A percentile compares a stretch with the other conserved stretches of the same genome.
phyloP scores from a whole-genome alignment of 371 early-diverging fungal species.

The Saksenaea vasiformis region DNA sequence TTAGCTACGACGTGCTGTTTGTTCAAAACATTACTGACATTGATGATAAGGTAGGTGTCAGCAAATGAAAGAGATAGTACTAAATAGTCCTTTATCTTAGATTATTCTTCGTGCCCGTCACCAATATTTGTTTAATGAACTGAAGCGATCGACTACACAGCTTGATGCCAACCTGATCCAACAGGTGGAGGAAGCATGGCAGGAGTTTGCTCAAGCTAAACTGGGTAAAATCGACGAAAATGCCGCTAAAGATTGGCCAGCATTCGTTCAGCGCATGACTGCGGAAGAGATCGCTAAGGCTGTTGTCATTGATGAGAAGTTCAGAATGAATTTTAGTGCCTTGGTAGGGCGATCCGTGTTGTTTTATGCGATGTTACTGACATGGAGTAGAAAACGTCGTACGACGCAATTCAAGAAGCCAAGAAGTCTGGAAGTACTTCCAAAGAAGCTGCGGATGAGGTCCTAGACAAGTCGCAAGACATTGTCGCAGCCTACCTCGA shows the following conservation, averaged over 20 bases:
- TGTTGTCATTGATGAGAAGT: constrained; percentile 66
- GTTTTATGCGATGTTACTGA: neutral
- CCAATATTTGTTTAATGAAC: constrained; percentile 75
- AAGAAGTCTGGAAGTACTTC: constrained; percentile 43
- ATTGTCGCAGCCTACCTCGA: constrained; percentile 63
- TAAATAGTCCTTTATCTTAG: constrained; percentile 17
- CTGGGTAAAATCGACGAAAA: constrained; percentile 50
- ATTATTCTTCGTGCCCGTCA: constrained; percentile 94
- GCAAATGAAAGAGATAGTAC: neutral
- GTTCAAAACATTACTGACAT: constrained; percentile 99
- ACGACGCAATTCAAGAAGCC: constrained; percentile 53
- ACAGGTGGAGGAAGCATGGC: constrained; percentile 65
- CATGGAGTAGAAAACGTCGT: constrained; percentile 37
- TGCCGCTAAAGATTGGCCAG: constrained; percentile 51
- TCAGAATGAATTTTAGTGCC: constrained; percentile 71
- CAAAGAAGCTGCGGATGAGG: constrained; percentile 42
- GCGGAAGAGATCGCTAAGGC: constrained; percentile 55
- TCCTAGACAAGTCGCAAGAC: constrained; percentile 57
- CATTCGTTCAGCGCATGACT: constrained; percentile 56
- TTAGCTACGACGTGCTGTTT: constrained; percentile 92
- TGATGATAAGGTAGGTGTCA: constrained; percentile 90
- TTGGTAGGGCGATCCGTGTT: constrained; percentile 39
- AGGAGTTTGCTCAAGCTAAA: constrained; percentile 59
- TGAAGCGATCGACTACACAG: constrained; percentile 43
- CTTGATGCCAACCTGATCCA: constrained; percentile 45